Percentiles rank a stretch among this genome's conserved stretches.
phyloP scores from a whole-genome alignment of 345 rosid genomes.

The Bruguiera gymnorhiza region DNA sequence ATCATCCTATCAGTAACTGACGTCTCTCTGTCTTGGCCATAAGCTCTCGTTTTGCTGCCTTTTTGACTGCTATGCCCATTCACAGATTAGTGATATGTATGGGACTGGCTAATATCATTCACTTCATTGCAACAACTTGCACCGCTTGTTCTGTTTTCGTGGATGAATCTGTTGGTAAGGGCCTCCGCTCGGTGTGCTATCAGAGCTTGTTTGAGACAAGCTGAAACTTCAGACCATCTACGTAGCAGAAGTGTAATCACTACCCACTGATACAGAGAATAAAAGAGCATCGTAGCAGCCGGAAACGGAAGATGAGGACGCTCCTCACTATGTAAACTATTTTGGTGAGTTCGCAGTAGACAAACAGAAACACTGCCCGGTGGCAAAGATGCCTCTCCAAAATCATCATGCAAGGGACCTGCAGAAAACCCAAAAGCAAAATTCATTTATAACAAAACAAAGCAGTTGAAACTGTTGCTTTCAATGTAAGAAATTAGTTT shows the following conservation, averaged over 20 bases:
- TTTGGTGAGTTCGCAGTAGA: conserved; percentile 1
- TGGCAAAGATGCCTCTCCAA: conserved; percentile 12
- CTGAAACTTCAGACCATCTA: not conserved
- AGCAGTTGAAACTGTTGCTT: conserved; percentile 15
- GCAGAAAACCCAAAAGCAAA: not conserved
- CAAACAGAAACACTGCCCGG: not conserved
- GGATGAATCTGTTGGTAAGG: not conserved
- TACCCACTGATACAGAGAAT: not conserved
- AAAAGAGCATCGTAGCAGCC: not conserved
- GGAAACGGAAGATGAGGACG: not conserved
- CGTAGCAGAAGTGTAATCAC: not conserved
- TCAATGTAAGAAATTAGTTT: not conserved
- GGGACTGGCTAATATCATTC: not conserved
- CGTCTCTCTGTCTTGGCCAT: not conserved
- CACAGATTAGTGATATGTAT: not conserved
- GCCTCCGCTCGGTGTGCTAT: too few species aligned
- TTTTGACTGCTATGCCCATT: not conserved
- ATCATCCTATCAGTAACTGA: conserved; percentile 16
- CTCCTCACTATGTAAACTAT: conserved; percentile 1
- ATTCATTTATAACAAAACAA: not conserved
- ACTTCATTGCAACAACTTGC: not conserved
- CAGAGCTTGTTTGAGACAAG: not conserved
- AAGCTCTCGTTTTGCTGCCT: not conserved
- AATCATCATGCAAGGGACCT: conserved; percentile 8
- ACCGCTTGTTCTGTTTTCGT: not conserved